A percentile compares a stretch with the other conserved stretches of the same genome.
Evolutionary conservation across 2,329 filamentous ascomycete genomes (phyloP).

Genomic region (Endothia cerciana): DNA sequence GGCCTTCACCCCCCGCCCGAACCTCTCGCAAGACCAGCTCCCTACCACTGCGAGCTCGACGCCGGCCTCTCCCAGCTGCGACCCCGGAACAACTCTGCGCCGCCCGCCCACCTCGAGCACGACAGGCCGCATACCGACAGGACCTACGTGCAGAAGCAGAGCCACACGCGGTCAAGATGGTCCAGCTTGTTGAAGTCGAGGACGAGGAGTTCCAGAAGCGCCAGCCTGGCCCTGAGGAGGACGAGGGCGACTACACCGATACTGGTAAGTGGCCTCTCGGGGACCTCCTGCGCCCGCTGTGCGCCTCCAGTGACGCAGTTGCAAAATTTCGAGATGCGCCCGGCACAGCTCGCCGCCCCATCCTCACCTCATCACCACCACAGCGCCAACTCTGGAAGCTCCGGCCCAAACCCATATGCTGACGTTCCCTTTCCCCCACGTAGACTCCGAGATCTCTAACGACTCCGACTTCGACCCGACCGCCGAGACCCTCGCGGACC

Average conservation of each 20-base stretch:
- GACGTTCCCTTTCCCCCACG: constrained; percentile 6
- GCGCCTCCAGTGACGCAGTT: constrained; percentile 24
- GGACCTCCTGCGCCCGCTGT: not conserved
- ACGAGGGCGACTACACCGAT: constrained; percentile 92
- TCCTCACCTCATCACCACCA: constrained; percentile 9
- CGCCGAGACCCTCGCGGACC: constrained; percentile 66
- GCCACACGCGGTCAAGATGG: constrained; percentile 66
- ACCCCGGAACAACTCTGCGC: not conserved
- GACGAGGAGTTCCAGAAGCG: constrained; percentile 88
- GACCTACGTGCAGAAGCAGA: not conserved
- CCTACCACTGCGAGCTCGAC: constrained; percentile 1
- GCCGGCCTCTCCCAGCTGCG: not conserved
- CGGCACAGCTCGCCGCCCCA: not conserved
- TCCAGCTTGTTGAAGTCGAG: constrained; percentile 94
- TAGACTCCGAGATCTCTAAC: constrained; percentile 85
- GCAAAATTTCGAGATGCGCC: constrained; percentile 24
- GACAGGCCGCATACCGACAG: not conserved
- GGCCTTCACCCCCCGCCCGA: not conserved
- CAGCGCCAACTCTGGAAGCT: not conserved
- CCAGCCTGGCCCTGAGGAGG: constrained; percentile 73
- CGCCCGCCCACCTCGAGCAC: not conserved
- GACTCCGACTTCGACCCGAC: constrained; percentile 71
- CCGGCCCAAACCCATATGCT: constrained; percentile 8
- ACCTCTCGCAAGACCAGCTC: constrained; percentile 4
- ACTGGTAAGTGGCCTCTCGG: constrained; percentile 64